Percentiles rank a stretch among this genome's conserved stretches.
Evolutionary conservation across 176 grass and related monocot genomes (phyloP).

Genomic region (Oryza punctata): DNA sequence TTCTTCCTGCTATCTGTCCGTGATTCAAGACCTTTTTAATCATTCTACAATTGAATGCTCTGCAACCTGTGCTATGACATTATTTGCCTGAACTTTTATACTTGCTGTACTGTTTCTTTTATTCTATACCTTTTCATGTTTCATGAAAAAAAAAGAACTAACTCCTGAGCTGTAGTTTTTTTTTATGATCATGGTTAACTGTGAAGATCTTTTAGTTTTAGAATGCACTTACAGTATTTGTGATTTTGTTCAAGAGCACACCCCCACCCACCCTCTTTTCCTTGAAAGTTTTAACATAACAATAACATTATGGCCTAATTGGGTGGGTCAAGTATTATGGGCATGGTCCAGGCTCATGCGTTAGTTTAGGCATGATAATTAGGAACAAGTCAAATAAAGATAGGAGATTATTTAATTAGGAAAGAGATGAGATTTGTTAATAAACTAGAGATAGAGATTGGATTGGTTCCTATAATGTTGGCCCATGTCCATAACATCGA

Average conservation of each 20-base stretch:
- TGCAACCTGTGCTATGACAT: not conserved
- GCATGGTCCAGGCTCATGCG: too few relatives aligned
- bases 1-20: not conserved
- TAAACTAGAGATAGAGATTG: too few relatives aligned
- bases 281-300: not conserved
- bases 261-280: not conserved
- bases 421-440: too few relatives aligned
- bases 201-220: not conserved
- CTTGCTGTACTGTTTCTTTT: not conserved
- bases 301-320: constrained; percentile 23
- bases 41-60: not conserved
- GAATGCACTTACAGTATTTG: not conserved
- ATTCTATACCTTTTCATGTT: not conserved
- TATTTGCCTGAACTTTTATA: constrained; percentile 10
- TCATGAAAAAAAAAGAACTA: not conserved
- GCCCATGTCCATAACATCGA: not conserved
- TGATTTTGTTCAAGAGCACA: not conserved
- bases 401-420: too few relatives aligned
- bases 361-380: too few relatives aligned
- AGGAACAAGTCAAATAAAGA: too few relatives aligned
- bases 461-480: too few relatives aligned
- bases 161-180: not conserved
- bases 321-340: not conserved
- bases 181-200: not conserved
- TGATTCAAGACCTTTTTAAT: constrained; percentile 7